A percentile compares a stretch with the other conserved stretches of the same genome.
Evolutionary conservation across 345 rosid genomes (phyloP).

Genomic region (Noccaea bulbosa): DNA sequence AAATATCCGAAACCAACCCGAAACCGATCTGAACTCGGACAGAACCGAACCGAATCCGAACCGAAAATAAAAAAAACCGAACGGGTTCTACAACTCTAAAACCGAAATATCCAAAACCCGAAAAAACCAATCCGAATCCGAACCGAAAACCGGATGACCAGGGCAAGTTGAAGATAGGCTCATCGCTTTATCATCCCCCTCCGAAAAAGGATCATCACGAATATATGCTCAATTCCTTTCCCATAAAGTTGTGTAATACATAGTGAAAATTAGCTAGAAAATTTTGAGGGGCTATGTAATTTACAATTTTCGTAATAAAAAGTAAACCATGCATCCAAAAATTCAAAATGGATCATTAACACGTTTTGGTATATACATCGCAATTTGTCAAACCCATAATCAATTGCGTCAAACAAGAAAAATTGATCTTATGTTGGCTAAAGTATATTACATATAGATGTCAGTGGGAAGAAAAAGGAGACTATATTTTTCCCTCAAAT

Average conservation of each 20-base stretch:
- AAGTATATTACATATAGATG: slow-evolving; percentile 26
- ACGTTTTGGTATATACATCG: slow-evolving; percentile 12
- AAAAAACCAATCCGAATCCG: too few relatives aligned
- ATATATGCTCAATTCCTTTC: slow-evolving; percentile 38
- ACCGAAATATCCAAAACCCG: too few relatives aligned
- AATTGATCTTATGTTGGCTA: slow-evolving; percentile 16
- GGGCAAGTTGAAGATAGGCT: slow-evolving; percentile 36
- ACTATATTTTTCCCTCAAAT: background rate
- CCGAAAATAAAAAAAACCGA: too few relatives aligned
- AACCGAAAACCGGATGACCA: too few relatives aligned
- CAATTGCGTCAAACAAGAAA: slow-evolving; percentile 25
- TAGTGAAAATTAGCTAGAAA: background rate
- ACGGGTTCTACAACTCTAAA: too few relatives aligned
- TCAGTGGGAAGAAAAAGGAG: slow-evolving; percentile 17
- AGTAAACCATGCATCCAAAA: background rate
- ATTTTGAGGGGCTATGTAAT: slow-evolving; percentile 7
- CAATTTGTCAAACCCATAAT: slow-evolving; percentile 21
- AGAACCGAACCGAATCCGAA: too few relatives aligned
- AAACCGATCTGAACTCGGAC: too few relatives aligned
- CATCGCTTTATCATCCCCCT: slow-evolving; percentile 6
- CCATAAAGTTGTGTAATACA: slow-evolving; percentile 29
- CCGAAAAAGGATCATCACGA: slow-evolving; percentile 29
- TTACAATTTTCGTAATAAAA: slow-evolving; percentile 5
- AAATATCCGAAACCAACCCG: too few relatives aligned
- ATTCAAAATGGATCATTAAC: slow-evolving; percentile 12